Conservation (phyloP, 2,329 filamentous ascomycete genomes). For the Mollisia scopiformis region DNA sequence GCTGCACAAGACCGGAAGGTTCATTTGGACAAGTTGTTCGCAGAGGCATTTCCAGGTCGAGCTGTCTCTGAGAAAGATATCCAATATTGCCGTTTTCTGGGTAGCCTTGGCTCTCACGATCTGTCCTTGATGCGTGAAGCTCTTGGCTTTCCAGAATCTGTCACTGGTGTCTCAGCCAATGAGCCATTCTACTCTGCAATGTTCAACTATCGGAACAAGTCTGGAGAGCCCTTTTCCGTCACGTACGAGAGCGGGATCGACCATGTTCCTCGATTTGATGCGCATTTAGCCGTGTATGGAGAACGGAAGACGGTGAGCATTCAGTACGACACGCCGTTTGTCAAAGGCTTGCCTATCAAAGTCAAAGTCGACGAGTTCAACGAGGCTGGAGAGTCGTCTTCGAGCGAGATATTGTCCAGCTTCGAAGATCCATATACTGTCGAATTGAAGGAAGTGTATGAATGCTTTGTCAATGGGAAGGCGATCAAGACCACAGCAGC, state of each 20-base stretch:
- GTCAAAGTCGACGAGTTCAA: constrained; percentile 48
- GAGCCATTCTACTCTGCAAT: constrained; percentile 47
- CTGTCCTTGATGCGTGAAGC: constrained; percentile 56
- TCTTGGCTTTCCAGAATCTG: constrained; percentile 50
- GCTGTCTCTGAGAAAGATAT: constrained; percentile 34
- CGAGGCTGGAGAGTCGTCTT: constrained; percentile 45
- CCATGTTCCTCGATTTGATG: constrained; percentile 54
- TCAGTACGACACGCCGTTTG: constrained; percentile 58
- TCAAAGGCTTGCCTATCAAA: constrained; percentile 53
- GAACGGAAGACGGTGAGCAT: constrained; percentile 56
- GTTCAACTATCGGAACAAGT: constrained; percentile 44
- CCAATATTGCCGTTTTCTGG: constrained; percentile 45
- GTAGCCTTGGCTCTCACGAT: constrained; percentile 55
- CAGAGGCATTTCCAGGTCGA: constrained; percentile 39
- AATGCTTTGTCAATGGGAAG: constrained; percentile 32
- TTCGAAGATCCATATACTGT: constrained; percentile 48
- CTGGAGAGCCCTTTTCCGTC: constrained; percentile 46
- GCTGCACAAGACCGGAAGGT: constrained; percentile 30
- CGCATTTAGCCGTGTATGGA: constrained; percentile 55
- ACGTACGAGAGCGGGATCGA: constrained; percentile 61
- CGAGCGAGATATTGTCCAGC: constrained; percentile 32
- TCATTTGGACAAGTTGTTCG: constrained; percentile 24
- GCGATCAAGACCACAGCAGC: constrained; percentile 36
- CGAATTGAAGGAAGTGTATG: constrained; percentile 41
- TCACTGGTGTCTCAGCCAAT: constrained; percentile 47